Percentiles rank a stretch among this genome's conserved stretches.
These are phyloP conservation scores for Smittium mucronatum DNA, from an alignment of 371 early-diverging fungal genomes.

Conservation along the genomic window DNA sequence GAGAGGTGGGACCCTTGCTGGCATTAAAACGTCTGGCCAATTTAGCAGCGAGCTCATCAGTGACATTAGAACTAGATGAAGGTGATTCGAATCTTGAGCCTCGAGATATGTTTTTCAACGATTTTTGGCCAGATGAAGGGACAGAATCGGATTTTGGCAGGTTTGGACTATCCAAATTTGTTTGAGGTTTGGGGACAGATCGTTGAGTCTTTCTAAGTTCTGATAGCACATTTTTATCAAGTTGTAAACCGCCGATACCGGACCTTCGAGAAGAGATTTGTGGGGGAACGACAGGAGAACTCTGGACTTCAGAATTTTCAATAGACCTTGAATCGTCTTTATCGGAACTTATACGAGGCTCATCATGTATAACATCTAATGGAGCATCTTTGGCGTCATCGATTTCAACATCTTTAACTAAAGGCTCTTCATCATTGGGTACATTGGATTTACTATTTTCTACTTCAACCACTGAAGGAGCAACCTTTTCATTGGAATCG, in stretches of 20 bases:
- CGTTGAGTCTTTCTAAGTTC: not conserved
- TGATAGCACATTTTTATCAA: not conserved
- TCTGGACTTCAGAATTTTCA: not conserved
- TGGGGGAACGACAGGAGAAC: not conserved
- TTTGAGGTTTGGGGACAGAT: not conserved
- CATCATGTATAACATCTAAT: not conserved
- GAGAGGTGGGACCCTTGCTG: constrained; percentile 6
- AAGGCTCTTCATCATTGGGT: not conserved
- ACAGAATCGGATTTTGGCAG: not conserved
- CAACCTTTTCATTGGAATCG: constrained; percentile 12
- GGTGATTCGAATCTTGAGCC: not conserved
- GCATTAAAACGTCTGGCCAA: constrained; percentile 7
- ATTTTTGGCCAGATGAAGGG: not conserved
- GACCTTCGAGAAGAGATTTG: not conserved
- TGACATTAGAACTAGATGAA: constrained; percentile 1
- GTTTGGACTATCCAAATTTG: not conserved
- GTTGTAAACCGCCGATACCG: not conserved
- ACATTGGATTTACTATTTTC: constrained; percentile 8
- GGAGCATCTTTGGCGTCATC: not conserved
- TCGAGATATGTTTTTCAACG: not conserved
- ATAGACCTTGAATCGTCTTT: not conserved
- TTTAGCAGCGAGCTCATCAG: constrained; percentile 11
- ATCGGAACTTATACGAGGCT: not conserved
- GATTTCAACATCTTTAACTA: not conserved
- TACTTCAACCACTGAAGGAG: not conserved